A percentile compares a stretch with the other conserved stretches of the same genome.
These are phyloP conservation scores for Leccinellum rugosiceps DNA, from an alignment of 768 basidiomycete genomes.

Conservation along the genomic window DNA sequence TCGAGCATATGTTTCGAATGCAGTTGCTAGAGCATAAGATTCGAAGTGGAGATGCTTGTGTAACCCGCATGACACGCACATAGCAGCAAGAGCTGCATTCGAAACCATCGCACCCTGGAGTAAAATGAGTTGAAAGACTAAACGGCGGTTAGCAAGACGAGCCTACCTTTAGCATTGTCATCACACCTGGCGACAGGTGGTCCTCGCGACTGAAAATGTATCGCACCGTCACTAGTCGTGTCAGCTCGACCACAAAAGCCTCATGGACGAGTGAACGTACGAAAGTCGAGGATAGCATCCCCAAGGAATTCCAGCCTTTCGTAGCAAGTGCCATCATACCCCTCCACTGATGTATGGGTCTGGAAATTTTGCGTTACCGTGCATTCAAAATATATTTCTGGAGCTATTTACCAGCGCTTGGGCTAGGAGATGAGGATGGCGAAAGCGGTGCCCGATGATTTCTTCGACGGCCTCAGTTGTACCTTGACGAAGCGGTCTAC, in stretches of 20 bases:
- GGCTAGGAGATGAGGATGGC: conserved; percentile 57
- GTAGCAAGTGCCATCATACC: conserved; percentile 55
- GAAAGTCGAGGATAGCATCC: conserved; percentile 80
- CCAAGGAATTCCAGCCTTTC: conserved; percentile 84
- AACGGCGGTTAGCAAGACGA: neutral
- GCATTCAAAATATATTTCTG: neutral
- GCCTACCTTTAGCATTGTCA: conserved; percentile 73
- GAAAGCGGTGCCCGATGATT: conserved; percentile 63
- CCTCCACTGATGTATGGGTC: conserved; percentile 66
- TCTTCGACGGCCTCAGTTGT: conserved; percentile 55
- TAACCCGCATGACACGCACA: conserved; percentile 69
- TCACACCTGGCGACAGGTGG: conserved; percentile 65
- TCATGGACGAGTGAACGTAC: conserved; percentile 40
- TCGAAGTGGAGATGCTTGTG: conserved; percentile 59
- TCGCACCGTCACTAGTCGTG: conserved; percentile 60
- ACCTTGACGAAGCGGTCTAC: conserved; percentile 44
- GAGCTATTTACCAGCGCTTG: conserved; percentile 63
- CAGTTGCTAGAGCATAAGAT: conserved; percentile 46
- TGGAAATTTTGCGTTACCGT: conserved; percentile 30
- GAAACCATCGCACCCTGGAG: conserved; percentile 81
- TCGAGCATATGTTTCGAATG: conserved; percentile 52
- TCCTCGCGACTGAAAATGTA: conserved; percentile 66
- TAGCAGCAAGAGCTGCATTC: conserved; percentile 70
- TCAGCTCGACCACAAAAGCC: neutral
- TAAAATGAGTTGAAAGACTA: neutral